Evolutionary conservation across 148 eudicot species (phyloP).

Genomic region (Camellia lanceoleosa): DNA sequence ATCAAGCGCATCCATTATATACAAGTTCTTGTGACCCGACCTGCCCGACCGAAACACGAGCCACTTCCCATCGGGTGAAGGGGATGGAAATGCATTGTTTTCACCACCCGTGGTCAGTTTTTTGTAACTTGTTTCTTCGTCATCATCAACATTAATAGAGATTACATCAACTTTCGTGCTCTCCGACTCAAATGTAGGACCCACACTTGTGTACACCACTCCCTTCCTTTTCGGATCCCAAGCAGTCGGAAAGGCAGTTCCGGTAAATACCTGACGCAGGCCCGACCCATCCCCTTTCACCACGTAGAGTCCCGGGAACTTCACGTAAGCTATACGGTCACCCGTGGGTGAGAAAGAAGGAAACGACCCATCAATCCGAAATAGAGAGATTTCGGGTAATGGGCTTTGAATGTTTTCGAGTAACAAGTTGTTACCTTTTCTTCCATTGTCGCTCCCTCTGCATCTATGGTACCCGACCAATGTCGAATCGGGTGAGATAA

Average conservation of each 20-base stretch:
- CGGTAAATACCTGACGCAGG: constrained; percentile 33
- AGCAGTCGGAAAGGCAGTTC: constrained; percentile 52
- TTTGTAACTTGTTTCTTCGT: constrained; percentile 29
- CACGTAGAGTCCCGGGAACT: constrained; percentile 50
- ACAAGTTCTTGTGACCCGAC: constrained; percentile 74
- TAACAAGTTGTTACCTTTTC: constrained; percentile 30
- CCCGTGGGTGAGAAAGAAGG: constrained; percentile 85
- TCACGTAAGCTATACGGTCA: constrained; percentile 59
- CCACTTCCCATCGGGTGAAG: constrained; percentile 92
- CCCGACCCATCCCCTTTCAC: constrained; percentile 68
- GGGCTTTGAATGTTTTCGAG: constrained; percentile 60
- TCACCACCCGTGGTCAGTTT: constrained; percentile 59
- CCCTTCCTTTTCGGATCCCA: constrained; percentile 79
- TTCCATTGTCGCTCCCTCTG: constrained; percentile 39
- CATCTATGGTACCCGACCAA: constrained; percentile 81
- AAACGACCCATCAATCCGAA: constrained; percentile 74
- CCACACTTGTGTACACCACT: constrained; percentile 67
- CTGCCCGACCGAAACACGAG: constrained; percentile 83
- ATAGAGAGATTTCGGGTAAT: constrained; percentile 39
- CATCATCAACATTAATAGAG: constrained; percentile 52
- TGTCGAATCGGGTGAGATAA: constrained; percentile 52
- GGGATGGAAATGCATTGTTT: constrained; percentile 86
- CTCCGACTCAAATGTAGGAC: constrained; percentile 65
- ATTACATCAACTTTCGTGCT: constrained; percentile 64
- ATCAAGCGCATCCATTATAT: constrained; percentile 73